These are phyloP conservation scores for Talaromyces sp. DNA, from an alignment of 2,329 filamentous ascomycete species.

Conservation along the genomic window DNA sequence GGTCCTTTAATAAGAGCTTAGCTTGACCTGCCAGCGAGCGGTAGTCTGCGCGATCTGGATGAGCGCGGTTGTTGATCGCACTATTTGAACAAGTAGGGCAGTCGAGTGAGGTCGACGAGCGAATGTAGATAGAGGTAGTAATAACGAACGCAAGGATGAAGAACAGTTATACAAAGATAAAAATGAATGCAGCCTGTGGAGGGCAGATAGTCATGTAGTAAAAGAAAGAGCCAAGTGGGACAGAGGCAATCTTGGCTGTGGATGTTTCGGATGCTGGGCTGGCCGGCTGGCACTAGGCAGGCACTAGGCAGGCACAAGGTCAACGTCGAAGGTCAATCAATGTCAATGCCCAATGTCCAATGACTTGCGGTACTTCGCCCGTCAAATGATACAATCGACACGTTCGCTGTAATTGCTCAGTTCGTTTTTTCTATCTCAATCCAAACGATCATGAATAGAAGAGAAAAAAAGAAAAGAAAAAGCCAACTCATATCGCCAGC, in stretches of 20 bases:
- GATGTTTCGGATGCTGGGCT: background rate
- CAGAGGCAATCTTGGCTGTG: conserved; percentile 1
- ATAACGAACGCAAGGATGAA: background rate
- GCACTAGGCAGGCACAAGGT: background rate
- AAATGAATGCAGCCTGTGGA: background rate
- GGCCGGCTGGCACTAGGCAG: background rate
- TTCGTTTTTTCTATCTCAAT: too few species aligned
- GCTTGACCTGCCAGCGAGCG: background rate
- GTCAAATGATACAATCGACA: background rate
- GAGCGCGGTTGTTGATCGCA: background rate
- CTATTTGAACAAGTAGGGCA: background rate
- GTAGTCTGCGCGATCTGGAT: background rate
- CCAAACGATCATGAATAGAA: background rate
- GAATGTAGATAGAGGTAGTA: background rate
- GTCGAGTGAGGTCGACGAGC: background rate
- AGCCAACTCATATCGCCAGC: background rate
- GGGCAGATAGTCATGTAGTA: background rate
- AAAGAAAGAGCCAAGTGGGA: background rate
- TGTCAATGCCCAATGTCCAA: too few species aligned
- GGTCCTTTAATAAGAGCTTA: background rate
- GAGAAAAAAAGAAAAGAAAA: background rate
- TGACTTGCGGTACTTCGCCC: too few species aligned
- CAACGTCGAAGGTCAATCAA: background rate
- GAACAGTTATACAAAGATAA: background rate
- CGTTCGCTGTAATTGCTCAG: too few species aligned